Conservation (phyloP, 1,139 yeast genomes). For the Candida buenavistaensis region DNA sequence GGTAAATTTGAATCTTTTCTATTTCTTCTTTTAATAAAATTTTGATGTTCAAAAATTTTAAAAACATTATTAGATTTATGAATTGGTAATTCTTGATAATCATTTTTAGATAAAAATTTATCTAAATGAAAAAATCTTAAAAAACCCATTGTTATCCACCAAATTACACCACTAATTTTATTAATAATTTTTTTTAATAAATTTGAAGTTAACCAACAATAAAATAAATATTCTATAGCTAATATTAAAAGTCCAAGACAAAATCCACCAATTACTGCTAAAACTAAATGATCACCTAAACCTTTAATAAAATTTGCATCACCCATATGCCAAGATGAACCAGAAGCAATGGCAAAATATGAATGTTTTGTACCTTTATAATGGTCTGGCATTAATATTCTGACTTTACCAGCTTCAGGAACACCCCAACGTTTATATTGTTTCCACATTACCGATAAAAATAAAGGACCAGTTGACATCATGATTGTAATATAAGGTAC, state of each 20-base stretch:
- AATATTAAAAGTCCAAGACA: slow-evolving; percentile 56
- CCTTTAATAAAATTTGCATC: slow-evolving; percentile 77
- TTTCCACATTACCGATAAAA: slow-evolving; percentile 83
- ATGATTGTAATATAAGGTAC: slow-evolving; percentile 89
- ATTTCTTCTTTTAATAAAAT: slow-evolving; percentile 34
- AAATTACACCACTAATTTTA: slow-evolving; percentile 9
- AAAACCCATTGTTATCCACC: slow-evolving; percentile 5
- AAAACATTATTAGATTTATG: too few species aligned
- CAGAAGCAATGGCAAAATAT: slow-evolving; percentile 71
- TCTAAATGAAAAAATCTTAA: slow-evolving; percentile 16
- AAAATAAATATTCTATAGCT: slow-evolving; percentile 62
- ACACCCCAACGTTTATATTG: slow-evolving; percentile 81
- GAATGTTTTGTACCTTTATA: slow-evolving; percentile 59
- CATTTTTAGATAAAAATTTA: slow-evolving; percentile 8
- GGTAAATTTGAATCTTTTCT: slow-evolving; percentile 59
- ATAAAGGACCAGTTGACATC: slow-evolving; percentile 92
- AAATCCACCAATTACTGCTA: slow-evolving; percentile 71
- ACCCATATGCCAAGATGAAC: slow-evolving; percentile 87
- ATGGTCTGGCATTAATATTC: slow-evolving; percentile 69
- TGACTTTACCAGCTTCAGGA: slow-evolving; percentile 61
- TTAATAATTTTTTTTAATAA: slow-evolving; percentile 27
- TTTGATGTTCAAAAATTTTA: slow-evolving; percentile 4
- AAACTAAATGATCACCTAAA: slow-evolving; percentile 66
- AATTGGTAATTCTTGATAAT: slow-evolving; percentile 2
- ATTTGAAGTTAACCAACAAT: slow-evolving; percentile 42